Base-by-base conservation (phyloP, 495 filamentous ascomycete genomes). In the Hyaloscypha variabilis region DNA sequence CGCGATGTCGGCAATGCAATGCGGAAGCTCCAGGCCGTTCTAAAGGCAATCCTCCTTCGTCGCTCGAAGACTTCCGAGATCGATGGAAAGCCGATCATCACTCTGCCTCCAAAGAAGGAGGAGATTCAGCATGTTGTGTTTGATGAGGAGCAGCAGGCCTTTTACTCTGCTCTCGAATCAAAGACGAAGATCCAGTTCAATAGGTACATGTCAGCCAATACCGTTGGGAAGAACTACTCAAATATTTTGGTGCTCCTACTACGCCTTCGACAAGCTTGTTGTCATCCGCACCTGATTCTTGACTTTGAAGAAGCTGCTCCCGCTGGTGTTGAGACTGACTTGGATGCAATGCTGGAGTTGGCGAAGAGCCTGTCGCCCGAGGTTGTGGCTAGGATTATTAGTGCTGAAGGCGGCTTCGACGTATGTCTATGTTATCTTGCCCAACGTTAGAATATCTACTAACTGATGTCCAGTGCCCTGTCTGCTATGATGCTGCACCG, bases 181-280 rank as follows among this genome's bases (percentile, higher is more conserved):
- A 81, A 82, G 56, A 88, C 90, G 3, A 85, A 88, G 64, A 74
- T 91, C 2, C 76, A 85, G 54, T 90, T 97, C 79, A 95, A 92
- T 80, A 88, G 83, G 65, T 96, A 91, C 67, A 78, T 97, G 30
- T 83, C 85, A 58, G 81, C 83, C 2, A 88, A 89, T 3, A 90
- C 88, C 1, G 81, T 94, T 2, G 90, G 89, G 17, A 87, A 84
- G 64, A 88, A 95, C 67, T 97, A 97, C 72, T 90, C 87, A 6
- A 91, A 90, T 68, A 88, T 97, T 52, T 81, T 97, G 21, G 89
- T 96, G 30, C 82, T 97, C 25, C 83, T 99, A 53, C 82, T 99
- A 14, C 91, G 94, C 17, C 85, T 99, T 10, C 85, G 92, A n/a
- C 95, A 99, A 76, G 91, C 91, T 31, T 95, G 91, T 71, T 96